phyloP scores from a whole-genome alignment of 2,329 filamentous ascomycete species.

The Colletotrichum musicola region DNA sequence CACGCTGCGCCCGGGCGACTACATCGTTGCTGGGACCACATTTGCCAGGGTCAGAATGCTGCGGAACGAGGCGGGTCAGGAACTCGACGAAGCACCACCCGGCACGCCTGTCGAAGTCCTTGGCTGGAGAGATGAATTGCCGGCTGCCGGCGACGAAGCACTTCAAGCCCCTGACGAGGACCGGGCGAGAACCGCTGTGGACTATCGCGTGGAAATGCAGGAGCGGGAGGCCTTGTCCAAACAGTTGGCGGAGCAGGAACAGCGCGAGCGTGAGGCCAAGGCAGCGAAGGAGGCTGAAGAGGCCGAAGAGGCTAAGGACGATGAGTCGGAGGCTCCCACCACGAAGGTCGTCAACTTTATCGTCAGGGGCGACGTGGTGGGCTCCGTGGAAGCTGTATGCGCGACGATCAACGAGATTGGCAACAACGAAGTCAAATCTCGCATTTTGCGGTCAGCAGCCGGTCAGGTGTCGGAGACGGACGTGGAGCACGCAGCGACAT shows the following conservation, averaged over 20 bases:
- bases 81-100: slow-evolving; percentile 80
- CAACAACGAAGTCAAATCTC: slow-evolving; percentile 84
- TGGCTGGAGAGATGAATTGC: slow-evolving; percentile 89
- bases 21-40: slow-evolving; percentile 88
- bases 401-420: slow-evolving; percentile 83
- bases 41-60: slow-evolving; percentile 90
- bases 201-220: slow-evolving; percentile 78
- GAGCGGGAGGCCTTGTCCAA: slow-evolving; percentile 82
- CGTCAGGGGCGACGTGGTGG: slow-evolving; percentile 92
- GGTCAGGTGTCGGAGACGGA: slow-evolving; percentile 88
- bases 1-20: slow-evolving; percentile 83
- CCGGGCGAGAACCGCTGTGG: slow-evolving; percentile 81
- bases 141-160: slow-evolving; percentile 87
- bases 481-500: slow-evolving; percentile 85
- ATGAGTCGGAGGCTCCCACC: slow-evolving; percentile 49
- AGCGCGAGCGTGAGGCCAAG: slow-evolving; percentile 67
- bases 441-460: slow-evolving; percentile 81
- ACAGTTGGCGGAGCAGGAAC: slow-evolving; percentile 82
- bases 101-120: slow-evolving; percentile 93
- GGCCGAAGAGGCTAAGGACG: slow-evolving; percentile 53
- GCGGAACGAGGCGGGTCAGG: slow-evolving; percentile 84
- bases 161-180: slow-evolving; percentile 85
- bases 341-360: slow-evolving; percentile 78
- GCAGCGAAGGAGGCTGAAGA: slow-evolving; percentile 55
- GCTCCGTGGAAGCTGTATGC: slow-evolving; percentile 91